Conservation (phyloP, 1,284 basidiomycete genomes). For the Laetiporus sulphureus region DNA sequence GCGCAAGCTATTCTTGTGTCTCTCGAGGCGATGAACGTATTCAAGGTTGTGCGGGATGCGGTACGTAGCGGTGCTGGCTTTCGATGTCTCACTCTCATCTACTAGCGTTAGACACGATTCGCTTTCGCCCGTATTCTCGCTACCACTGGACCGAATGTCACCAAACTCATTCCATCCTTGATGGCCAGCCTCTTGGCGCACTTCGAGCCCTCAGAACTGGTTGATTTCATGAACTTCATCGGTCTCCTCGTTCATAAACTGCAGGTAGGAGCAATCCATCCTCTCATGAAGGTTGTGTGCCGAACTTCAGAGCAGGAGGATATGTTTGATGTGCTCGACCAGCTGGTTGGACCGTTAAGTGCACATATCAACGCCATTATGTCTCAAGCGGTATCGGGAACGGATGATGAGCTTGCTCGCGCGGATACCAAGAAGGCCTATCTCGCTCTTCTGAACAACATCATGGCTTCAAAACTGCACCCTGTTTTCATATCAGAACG, state of each 20-base stretch:
- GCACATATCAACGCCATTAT: conserved; percentile 81
- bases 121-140: conserved; percentile 93
- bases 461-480: conserved; percentile 80
- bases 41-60: conserved; percentile 89
- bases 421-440: conserved; percentile 90
- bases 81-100: conserved; percentile 10
- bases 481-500: conserved; percentile 84
- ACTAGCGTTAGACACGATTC: conserved; percentile 65
- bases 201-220: conserved; percentile 88
- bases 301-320: conserved; percentile 63
- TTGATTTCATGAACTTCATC: conserved; percentile 95
- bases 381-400: conserved; percentile 80
- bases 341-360: conserved; percentile 84
- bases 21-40: conserved; percentile 82
- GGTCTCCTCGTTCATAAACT: conserved; percentile 88
- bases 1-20: conserved; percentile 88
- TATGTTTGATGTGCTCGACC: conserved; percentile 83
- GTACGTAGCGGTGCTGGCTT: conserved; percentile 40
- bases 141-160: conserved; percentile 81
- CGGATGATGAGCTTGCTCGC: conserved; percentile 84
- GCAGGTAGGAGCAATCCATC: conserved; percentile 49
- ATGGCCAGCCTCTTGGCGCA: conserved; percentile 88
- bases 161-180: conserved; percentile 76
- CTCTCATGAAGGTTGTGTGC: too few relatives aligned
- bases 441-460: conserved; percentile 75